phyloP scores from a whole-genome alignment of 495 filamentous ascomycete genomes.

The Neohortaea acidophila region DNA sequence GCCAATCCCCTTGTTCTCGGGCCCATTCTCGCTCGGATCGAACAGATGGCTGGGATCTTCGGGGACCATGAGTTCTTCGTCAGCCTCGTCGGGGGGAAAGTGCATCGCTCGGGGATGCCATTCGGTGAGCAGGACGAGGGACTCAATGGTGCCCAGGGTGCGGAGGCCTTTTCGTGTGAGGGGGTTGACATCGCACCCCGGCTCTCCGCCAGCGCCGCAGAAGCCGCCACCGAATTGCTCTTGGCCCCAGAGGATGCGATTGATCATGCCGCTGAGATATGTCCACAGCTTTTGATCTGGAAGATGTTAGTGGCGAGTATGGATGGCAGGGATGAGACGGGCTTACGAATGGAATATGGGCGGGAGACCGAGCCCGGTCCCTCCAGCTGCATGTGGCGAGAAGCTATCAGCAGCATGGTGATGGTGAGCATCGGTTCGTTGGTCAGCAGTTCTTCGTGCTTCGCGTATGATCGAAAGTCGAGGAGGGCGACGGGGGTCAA shows the following conservation, averaged over 20 bases:
- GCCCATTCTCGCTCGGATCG: slow-evolving; percentile 9
- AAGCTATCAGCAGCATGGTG: slow-evolving; percentile 79
- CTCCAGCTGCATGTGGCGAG: slow-evolving; percentile 62
- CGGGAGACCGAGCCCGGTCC: slow-evolving; percentile 71
- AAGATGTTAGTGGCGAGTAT: too few relatives aligned
- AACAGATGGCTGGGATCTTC: slow-evolving; percentile 14
- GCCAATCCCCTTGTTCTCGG: slow-evolving; percentile 29
- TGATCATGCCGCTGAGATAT: slow-evolving; percentile 84
- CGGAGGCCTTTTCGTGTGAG: slow-evolving; percentile 53
- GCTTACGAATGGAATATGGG: slow-evolving; percentile 78
- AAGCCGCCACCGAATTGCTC: slow-evolving; percentile 85
- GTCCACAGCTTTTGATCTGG: slow-evolving; percentile 94
- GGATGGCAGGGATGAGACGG: too few relatives aligned
- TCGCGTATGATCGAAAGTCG: slow-evolving; percentile 57
- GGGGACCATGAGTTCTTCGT: slow-evolving; percentile 40
- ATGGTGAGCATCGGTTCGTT: slow-evolving; percentile 87
- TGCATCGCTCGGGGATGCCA: slow-evolving; percentile 94
- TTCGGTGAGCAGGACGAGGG: slow-evolving; percentile 80
- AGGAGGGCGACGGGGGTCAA: slow-evolving; percentile 83
- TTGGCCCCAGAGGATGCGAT: slow-evolving; percentile 86
- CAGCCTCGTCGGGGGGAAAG: slow-evolving; percentile 79
- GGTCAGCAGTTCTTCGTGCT: slow-evolving; percentile 60
- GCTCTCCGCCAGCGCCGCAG: slow-evolving; percentile 52
- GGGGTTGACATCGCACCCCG: slow-evolving; percentile 23
- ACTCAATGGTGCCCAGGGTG: slow-evolving; percentile 86